Evolutionary conservation across 371 early-diverging fungal species (phyloP), one percentile per base, ranked within the genome.

Genomic region (Actinomortierella ambigua): DNA sequence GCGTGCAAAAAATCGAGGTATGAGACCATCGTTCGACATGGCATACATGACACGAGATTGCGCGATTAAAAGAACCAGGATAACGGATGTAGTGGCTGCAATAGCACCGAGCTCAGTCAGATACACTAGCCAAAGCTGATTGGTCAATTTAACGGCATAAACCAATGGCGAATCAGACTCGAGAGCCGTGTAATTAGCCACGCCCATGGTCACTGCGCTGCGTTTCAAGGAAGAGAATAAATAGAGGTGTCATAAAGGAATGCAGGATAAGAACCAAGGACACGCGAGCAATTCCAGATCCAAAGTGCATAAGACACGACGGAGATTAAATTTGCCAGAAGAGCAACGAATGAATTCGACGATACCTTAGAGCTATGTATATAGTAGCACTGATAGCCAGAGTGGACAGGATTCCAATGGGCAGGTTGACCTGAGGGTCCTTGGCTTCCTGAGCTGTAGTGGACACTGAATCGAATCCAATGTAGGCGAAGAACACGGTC

Each of bases 381-480:
- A 95, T 81, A 1, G 81, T 78, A 0, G 95, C 93, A 60, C 91
- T 90, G 54, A 95, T 85, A 9, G 69, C 40, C 52, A 95, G 80
- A 17, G 93, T 91, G 24, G 81, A 85, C 59, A 93, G 80, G 59
- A 96, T 94, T 40, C 94, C 97, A 55, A 95, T 88, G 8, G 97
- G 96, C 49, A 96, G 67, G 70, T 95, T 94, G 8, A 88, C 80
- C 40, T 87, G 84, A 24, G 97, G 96, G 29, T 91, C 85, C 57
- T 83, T 85, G 24, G 92, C 83, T 79, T 96, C 97, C 76, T 92
- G 90, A 2, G 97, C 90, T 2, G 90, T 88, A 0, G 96, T 95
- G 0, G 94, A 90, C 13, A 95, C 91, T 9, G 93, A 85, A 73
- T 95, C 96, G 76, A 94, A 95, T 20, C 95, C 95, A 75, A 92